Evolutionary conservation across 2,329 filamentous ascomycete genomes (phyloP).

Genomic region (Alternaria solani): DNA sequence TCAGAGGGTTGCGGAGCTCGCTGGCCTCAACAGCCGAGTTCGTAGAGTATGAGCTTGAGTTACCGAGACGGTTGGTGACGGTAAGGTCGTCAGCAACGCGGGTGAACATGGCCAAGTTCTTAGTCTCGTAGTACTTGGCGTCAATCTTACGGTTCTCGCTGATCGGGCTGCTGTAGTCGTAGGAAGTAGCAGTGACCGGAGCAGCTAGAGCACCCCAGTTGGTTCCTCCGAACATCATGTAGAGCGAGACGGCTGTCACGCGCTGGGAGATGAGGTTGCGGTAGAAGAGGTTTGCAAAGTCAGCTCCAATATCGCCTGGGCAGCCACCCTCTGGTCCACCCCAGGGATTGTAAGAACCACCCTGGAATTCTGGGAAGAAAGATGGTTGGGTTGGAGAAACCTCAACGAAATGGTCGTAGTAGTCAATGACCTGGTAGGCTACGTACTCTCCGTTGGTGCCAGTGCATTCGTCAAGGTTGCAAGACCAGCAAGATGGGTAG

Average conservation of each 20-base stretch:
- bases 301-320: constrained; percentile 61
- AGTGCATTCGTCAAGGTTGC: constrained; percentile 67
- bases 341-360: constrained; percentile 69
- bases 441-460: constrained; percentile 67
- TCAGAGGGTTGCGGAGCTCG: constrained; percentile 67
- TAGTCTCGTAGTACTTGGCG: constrained; percentile 70
- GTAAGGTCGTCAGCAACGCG: constrained; percentile 65
- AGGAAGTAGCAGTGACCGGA: constrained; percentile 67
- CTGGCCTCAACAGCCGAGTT: constrained; percentile 62
- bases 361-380: constrained; percentile 68
- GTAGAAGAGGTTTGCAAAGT: constrained; percentile 72
- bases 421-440: constrained; percentile 61
- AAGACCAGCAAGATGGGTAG: constrained; percentile 68
- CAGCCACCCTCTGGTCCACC: constrained; percentile 66
- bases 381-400: constrained; percentile 57
- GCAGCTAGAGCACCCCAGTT: constrained; percentile 68
- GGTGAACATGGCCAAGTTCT: constrained; percentile 67
- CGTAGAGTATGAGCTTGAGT: constrained; percentile 60
- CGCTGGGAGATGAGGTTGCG: constrained; percentile 67
- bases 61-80: constrained; percentile 60
- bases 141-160: constrained; percentile 66
- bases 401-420: constrained; percentile 58
- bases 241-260: constrained; percentile 67
- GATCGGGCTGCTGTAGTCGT: constrained; percentile 70
- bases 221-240: constrained; percentile 72